phyloP scores from a whole-genome alignment of 768 basidiomycete genomes.

The Suillus ampliporus region DNA sequence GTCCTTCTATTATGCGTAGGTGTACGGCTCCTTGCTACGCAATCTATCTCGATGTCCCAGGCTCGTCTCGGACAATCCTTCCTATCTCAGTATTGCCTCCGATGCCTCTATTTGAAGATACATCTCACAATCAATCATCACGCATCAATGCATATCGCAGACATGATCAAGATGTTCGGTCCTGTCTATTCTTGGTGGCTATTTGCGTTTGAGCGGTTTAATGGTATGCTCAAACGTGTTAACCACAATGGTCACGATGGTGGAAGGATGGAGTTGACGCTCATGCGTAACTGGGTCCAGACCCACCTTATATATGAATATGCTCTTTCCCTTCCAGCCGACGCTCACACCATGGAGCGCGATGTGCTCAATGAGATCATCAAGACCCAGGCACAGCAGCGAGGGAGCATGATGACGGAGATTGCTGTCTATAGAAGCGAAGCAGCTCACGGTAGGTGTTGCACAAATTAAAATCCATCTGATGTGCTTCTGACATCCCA shows the following conservation, averaged over 20 bases:
- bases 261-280: neutral
- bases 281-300: neutral
- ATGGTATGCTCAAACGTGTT: slow-evolving; percentile 33
- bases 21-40: neutral
- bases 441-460: neutral
- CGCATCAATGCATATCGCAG: slow-evolving; percentile 42
- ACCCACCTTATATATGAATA: neutral
- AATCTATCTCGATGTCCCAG: neutral
- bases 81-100: neutral
- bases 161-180: slow-evolving; percentile 38
- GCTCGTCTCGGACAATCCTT: neutral
- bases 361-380: neutral
- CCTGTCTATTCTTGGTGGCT: slow-evolving; percentile 44
- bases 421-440: neutral
- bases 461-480: too few species aligned
- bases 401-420: neutral
- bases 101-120: neutral
- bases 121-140: slow-evolving; percentile 41
- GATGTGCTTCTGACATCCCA: too few species aligned
- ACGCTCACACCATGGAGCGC: neutral
- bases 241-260: neutral
- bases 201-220: slow-evolving; percentile 43
- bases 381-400: neutral
- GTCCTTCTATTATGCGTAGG: neutral
- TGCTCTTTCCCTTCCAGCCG: neutral